phyloP scores from a whole-genome alignment of 768 basidiomycete genomes.

The Porphyrellus cyaneotinctus region DNA sequence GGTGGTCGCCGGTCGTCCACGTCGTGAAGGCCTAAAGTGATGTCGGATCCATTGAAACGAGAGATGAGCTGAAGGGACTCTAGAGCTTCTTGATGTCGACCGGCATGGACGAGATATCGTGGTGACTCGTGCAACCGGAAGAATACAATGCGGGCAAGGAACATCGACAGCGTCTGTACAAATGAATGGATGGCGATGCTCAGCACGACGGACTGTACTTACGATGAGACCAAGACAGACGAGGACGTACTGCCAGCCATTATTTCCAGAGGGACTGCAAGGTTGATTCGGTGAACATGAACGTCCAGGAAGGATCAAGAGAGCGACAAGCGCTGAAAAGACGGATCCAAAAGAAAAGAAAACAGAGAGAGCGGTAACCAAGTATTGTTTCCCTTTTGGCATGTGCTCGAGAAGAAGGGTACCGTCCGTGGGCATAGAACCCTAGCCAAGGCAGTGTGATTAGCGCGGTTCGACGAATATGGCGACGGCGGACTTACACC shows the following conservation, averaged over 20 bases:
- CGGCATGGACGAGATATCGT: conserved; percentile 86
- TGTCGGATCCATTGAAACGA: conserved; percentile 73
- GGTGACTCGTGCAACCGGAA: conserved; percentile 95
- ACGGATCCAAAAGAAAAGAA: conserved; percentile 96
- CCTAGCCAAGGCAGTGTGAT: conserved; percentile 39
- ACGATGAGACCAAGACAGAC: conserved; percentile 77
- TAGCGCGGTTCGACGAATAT: background rate
- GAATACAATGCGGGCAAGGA: conserved; percentile 79
- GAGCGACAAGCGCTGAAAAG: conserved; percentile 73
- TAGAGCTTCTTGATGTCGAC: conserved; percentile 79
- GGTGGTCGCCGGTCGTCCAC: conserved; percentile 46
- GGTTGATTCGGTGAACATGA: conserved; percentile 52
- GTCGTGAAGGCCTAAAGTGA: conserved; percentile 66
- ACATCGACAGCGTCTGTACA: conserved; percentile 79
- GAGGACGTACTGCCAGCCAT: conserved; percentile 88
- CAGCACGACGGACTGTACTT: conserved; percentile 34
- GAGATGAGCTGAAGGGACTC: conserved; percentile 82
- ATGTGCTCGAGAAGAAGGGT: conserved; percentile 90
- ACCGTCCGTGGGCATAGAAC: conserved; percentile 96
- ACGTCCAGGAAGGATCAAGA: conserved; percentile 71
- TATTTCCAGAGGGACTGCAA: conserved; percentile 74
- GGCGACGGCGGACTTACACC: conserved; percentile 61
- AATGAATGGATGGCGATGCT: conserved; percentile 4
- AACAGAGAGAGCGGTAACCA: conserved; percentile 88
- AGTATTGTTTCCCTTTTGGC: conserved; percentile 86